phyloP scores from a whole-genome alignment of 2,329 filamentous ascomycete genomes.

The Bipolaris victoriae region DNA sequence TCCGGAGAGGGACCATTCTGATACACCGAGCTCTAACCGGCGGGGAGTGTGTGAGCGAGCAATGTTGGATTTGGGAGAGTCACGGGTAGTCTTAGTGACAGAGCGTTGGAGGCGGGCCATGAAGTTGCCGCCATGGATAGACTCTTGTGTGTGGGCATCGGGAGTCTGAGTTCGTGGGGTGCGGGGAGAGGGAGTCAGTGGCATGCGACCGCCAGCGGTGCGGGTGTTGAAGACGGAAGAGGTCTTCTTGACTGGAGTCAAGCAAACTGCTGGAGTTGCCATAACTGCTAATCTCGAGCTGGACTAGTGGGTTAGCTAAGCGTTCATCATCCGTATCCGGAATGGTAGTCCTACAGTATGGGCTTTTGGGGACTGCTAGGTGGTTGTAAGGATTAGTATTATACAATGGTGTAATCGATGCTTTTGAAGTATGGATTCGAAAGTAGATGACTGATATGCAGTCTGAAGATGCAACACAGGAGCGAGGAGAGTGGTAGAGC shows the following conservation, averaged over 20 bases:
- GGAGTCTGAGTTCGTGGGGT: conserved; percentile 57
- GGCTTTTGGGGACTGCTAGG: conserved; percentile 34
- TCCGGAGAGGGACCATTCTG: conserved; percentile 88
- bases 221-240: conserved; percentile 89
- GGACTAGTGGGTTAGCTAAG: conserved; percentile 26
- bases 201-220: conserved; percentile 92
- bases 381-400: conserved; percentile 47
- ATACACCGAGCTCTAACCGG: conserved; percentile 87
- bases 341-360: conserved; percentile 35
- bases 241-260: conserved; percentile 94
- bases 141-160: conserved; percentile 65
- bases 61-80: conserved; percentile 97
- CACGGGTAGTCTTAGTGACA: conserved; percentile 69
- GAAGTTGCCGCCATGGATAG: conserved; percentile 75
- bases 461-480: conserved; percentile 24
- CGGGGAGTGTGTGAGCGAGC: conserved; percentile 75
- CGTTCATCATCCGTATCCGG: conserved; percentile 6
- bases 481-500: conserved; percentile 16
- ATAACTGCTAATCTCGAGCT: conserved; percentile 60
- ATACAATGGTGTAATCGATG: conserved; percentile 50
- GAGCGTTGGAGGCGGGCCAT: conserved; percentile 78
- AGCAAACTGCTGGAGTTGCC: conserved; percentile 76
- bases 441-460: conserved; percentile 29
- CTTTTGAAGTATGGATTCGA: conserved; percentile 48
- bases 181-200: conserved; percentile 88